Percentiles rank a stretch among this genome's conserved stretches.
Conservation (phyloP, 805 yeast genomes). For the Candida odintsovae region DNA sequence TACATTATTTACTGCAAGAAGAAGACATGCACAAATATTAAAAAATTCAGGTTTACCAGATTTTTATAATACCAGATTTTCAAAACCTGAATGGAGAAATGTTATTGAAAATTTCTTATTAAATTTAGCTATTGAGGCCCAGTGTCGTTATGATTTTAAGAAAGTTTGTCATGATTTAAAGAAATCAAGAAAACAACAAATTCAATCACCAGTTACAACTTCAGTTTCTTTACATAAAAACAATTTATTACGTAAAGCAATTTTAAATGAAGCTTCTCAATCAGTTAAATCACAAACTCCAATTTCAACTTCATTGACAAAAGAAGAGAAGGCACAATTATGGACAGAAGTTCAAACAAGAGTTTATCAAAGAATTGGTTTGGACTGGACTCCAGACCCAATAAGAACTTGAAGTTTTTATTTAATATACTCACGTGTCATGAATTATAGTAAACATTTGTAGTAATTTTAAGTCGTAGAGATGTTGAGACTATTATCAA, state of each 20-base stretch:
- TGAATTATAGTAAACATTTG: not conserved
- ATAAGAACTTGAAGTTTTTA: not conserved
- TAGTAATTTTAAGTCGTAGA: too few relatives aligned
- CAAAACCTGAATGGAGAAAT: conserved; percentile 65
- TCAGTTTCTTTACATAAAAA: conserved; percentile 6
- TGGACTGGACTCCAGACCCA: conserved; percentile 52
- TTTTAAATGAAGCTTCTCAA: conserved; percentile 22
- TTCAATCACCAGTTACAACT: not conserved
- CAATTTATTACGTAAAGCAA: conserved; percentile 28
- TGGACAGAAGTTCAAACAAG: conserved; percentile 62
- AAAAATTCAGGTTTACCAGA: conserved; percentile 16
- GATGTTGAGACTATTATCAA: not conserved
- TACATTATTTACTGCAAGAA: conserved; percentile 53
- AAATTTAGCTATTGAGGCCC: conserved; percentile 64
- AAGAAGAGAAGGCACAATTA: conserved; percentile 50
- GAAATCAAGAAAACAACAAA: conserved; percentile 13
- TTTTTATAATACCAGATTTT: conserved; percentile 23
- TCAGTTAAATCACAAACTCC: not conserved
- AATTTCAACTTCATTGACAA: conserved; percentile 29
- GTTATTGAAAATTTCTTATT: conserved; percentile 64
- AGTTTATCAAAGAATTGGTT: conserved; percentile 52
- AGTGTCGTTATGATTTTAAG: conserved; percentile 62
- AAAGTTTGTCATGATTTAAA: conserved; percentile 42
- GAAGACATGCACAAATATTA: conserved; percentile 37
- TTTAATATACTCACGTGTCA: not conserved